Evolutionary conservation across 2,329 filamentous ascomycete species (phyloP).

Genomic region (Penicillium sp.): DNA sequence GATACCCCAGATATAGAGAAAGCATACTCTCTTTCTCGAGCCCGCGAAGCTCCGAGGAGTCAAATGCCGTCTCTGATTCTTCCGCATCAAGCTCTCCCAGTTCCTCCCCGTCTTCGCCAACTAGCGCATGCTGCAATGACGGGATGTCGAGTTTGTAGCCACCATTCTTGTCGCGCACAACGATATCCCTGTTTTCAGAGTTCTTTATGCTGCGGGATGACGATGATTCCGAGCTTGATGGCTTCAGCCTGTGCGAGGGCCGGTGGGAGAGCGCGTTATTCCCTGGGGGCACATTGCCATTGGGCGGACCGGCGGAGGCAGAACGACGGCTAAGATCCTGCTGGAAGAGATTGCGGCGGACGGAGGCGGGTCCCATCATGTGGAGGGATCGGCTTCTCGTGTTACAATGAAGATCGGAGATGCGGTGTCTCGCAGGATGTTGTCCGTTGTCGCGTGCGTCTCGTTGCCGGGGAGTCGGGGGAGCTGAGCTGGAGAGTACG

Average conservation of each 20-base stretch:
- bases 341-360: conserved; percentile 45
- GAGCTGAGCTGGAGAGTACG: not conserved
- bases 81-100: conserved; percentile 48
- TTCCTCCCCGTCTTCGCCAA: conserved; percentile 39
- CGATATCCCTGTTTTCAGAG: conserved; percentile 44
- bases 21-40: conserved; percentile 41
- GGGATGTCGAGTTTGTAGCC: conserved; percentile 47
- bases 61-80: conserved; percentile 50
- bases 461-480: not conserved
- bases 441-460: not conserved
- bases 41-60: conserved; percentile 37
- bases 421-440: not conserved
- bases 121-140: conserved; percentile 33
- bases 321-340: conserved; percentile 42
- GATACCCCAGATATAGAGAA: not conserved
- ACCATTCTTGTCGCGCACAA: conserved; percentile 47
- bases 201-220: conserved; percentile 19
- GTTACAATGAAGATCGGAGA: not conserved
- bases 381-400: not conserved
- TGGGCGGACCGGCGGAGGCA: conserved; percentile 28
- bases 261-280: conserved; percentile 20
- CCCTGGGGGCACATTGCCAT: conserved; percentile 14
- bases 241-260: conserved; percentile 22
- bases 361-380: conserved; percentile 31
- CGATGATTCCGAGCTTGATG: conserved; percentile 19